Percentiles rank a stretch among this genome's conserved stretches.
Conservation (phyloP, 768 basidiomycete genomes). For the Lentinula guzmanii region DNA sequence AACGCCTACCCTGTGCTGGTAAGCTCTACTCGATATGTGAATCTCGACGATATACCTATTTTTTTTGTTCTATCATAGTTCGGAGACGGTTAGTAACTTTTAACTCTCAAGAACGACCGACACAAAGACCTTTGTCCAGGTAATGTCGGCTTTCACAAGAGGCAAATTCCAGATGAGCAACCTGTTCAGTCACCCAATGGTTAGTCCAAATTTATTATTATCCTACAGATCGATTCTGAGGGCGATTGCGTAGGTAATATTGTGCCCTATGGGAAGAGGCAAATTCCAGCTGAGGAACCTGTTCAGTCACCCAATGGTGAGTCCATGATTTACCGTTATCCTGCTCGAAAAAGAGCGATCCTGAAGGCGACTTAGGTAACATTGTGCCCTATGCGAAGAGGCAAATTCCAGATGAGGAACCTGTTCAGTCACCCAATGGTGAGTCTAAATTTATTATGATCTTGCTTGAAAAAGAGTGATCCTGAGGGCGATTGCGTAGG, state of each 20-base stretch:
- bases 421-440: conserved; percentile 4
- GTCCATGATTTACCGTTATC: conserved; percentile 11
- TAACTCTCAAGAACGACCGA: neutral
- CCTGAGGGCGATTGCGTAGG: neutral
- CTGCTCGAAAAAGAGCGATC: too few relatives aligned
- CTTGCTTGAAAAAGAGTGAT: neutral
- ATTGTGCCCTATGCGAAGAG: neutral
- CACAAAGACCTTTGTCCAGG: conserved; percentile 19
- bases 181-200: conserved; percentile 2
- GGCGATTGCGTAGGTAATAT: neutral
- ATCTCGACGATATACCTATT: conserved; percentile 12
- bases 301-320: conserved; percentile 20
- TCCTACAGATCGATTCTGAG: too few relatives aligned
- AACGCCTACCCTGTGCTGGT: conserved; percentile 35
- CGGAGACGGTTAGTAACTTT: conserved; percentile 10
- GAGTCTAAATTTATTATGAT: neutral
- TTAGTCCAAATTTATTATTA: too few relatives aligned
- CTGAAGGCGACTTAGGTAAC: neutral
- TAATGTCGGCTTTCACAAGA: conserved; percentile 25
- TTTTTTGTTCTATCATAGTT: conserved; percentile 21
- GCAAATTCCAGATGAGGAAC: neutral
- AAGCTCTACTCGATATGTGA: conserved; percentile 10
- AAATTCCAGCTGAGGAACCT: neutral
- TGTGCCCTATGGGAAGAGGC: conserved; percentile 12
- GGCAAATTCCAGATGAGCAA: neutral